Evolutionary conservation across 768 basidiomycete genomes (phyloP).

Genomic region (Mycena rebaudengoi): DNA sequence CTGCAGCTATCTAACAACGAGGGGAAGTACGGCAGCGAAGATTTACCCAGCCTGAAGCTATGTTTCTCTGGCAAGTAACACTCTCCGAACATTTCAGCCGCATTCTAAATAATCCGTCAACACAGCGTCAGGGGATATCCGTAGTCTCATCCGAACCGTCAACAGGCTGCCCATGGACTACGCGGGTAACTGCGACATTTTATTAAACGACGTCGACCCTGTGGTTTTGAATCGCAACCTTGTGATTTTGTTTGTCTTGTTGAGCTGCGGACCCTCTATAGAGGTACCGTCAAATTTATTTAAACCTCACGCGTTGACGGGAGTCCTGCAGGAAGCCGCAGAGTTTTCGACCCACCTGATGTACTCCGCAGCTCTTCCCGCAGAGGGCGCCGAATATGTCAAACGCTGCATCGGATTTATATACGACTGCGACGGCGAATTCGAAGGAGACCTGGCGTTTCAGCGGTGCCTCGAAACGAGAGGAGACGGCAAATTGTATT

Average conservation of each 20-base stretch:
- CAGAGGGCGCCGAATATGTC: slow-evolving; percentile 34
- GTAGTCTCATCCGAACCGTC: slow-evolving; percentile 41
- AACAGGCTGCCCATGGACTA: slow-evolving; percentile 48
- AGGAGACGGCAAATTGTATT: slow-evolving; percentile 35
- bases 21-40: neutral
- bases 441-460: slow-evolving; percentile 17
- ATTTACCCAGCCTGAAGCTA: slow-evolving; percentile 34
- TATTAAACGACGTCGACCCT: slow-evolving; percentile 49
- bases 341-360: slow-evolving; percentile 43
- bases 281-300: too few relatives aligned
- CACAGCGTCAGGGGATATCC: slow-evolving; percentile 38
- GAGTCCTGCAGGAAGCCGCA: slow-evolving; percentile 32
- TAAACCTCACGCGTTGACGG: too few relatives aligned
- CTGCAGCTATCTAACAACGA: slow-evolving; percentile 37
- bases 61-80: slow-evolving; percentile 36
- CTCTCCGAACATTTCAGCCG: neutral
- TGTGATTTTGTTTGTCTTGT: slow-evolving; percentile 42
- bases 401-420: slow-evolving; percentile 32
- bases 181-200: slow-evolving; percentile 45
- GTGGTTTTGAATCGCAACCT: slow-evolving; percentile 50
- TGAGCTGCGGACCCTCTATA: slow-evolving; percentile 33
- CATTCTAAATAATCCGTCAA: neutral
- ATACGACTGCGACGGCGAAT: slow-evolving; percentile 17
- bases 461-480: slow-evolving; percentile 28
- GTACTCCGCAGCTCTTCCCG: slow-evolving; percentile 42